These are phyloP conservation scores for Sugiyamaella xylanicola DNA, from an alignment of 1,139 yeast genomes.

Conservation along the genomic window DNA sequence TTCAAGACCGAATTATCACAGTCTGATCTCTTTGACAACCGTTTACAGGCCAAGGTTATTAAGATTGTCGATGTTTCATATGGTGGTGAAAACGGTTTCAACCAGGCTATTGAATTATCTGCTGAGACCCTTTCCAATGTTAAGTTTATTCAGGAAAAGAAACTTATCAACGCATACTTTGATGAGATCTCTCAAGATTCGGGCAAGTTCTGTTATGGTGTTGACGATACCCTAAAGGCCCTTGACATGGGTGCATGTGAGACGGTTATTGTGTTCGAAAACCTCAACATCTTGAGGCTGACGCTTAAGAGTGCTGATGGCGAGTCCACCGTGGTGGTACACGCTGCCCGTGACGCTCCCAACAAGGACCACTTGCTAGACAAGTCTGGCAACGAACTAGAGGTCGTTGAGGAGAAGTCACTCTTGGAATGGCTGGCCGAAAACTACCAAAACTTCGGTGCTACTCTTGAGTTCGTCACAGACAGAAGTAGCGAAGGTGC, in stretches of 20 bases:
- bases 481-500: slow-evolving; percentile 98
- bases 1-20: slow-evolving; percentile 91
- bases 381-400: slow-evolving; percentile 87
- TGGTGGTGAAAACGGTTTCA: slow-evolving; percentile 99
- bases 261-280: slow-evolving; percentile 87
- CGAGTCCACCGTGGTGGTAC: slow-evolving; percentile 64
- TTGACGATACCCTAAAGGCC: slow-evolving; percentile 93
- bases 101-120: slow-evolving; percentile 96
- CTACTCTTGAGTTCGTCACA: slow-evolving; percentile 91
- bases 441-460: slow-evolving; percentile 91
- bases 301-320: slow-evolving; percentile 85
- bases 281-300: slow-evolving; percentile 80
- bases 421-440: slow-evolving; percentile 97
- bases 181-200: slow-evolving; percentile 97
- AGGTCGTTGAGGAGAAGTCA: slow-evolving; percentile 75
- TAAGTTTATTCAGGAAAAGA: slow-evolving; percentile 97
- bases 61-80: slow-evolving; percentile 95
- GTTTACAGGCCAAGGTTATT: slow-evolving; percentile 83
- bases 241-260: slow-evolving; percentile 96
- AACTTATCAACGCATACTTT: slow-evolving; percentile 84
- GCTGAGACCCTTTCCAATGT: slow-evolving; percentile 97
- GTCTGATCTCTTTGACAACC: slow-evolving; percentile 88
- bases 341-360: slow-evolving; percentile 61
- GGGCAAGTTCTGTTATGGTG: slow-evolving; percentile 96
- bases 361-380: slow-evolving; percentile 72